These are phyloP conservation scores for Gossypioides kirkii DNA, from an alignment of 345 rosid species.

Conservation along the genomic window DNA sequence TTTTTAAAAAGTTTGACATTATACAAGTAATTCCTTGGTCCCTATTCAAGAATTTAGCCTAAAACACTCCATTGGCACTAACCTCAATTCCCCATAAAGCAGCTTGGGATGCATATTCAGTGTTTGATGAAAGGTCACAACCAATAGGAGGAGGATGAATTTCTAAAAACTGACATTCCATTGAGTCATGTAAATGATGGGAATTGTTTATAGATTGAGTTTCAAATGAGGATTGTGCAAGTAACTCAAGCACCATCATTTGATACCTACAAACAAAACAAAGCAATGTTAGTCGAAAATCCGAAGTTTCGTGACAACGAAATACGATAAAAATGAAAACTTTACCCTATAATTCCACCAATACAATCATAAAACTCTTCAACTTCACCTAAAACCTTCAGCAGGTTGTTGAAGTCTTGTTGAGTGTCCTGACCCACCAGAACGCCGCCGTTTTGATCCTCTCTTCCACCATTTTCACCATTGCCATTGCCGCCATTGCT, in stretches of 20 bases:
- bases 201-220: constrained; percentile 38
- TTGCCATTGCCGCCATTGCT: constrained; percentile 5
- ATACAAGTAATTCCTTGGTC: too few relatives aligned
- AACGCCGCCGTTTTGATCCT: constrained; percentile 19
- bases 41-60: too few relatives aligned
- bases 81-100: constrained; percentile 96
- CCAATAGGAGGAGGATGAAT: constrained; percentile 75
- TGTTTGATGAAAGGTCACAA: constrained; percentile 64
- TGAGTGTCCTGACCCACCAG: constrained; percentile 38
- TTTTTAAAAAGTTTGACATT: too few relatives aligned
- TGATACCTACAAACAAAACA: constrained; percentile 56
- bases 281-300: too few relatives aligned
- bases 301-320: too few relatives aligned
- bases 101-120: constrained; percentile 80
- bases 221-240: constrained; percentile 47
- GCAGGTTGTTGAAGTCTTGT: constrained; percentile 44
- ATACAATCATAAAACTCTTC: constrained; percentile 83
- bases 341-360: constrained; percentile 89
- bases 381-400: constrained; percentile 51
- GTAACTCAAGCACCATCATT: constrained; percentile 77
- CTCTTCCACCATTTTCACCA: constrained; percentile 15
- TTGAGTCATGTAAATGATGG: constrained; percentile 33
- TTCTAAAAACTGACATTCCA: constrained; percentile 57
- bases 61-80: constrained; percentile 20
- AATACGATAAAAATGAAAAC: neutral